Evolutionary conservation across 192 early-diverging fungal species (phyloP), one percentile per base, ranked within the genome.

Genomic region (Backusella tarrabulga): DNA sequence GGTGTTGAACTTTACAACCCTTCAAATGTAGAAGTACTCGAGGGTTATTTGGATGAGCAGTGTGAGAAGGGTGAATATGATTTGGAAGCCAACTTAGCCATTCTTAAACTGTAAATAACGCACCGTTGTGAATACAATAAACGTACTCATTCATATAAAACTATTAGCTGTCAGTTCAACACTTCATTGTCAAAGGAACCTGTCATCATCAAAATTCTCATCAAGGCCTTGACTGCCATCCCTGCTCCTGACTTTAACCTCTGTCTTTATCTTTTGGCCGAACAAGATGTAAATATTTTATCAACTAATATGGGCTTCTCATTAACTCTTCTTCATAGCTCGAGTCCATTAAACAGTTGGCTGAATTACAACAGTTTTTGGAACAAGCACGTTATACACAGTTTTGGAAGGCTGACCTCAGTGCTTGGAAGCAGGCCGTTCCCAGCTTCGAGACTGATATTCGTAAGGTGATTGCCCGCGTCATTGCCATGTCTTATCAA

Each of bases 1-100:
- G 92, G 91, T 56, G 92, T 95, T 40, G 94, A 95, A 83, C 88
- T 94, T 78, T 97, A 98, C 93, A 96, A 98, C 85, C 93, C 94
- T 36, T 90, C 93, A 73, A 97, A 97, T 79, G 87, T 95, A 68
- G 87, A 90, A 40, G 86, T 93, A 26, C 86, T 97, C 7, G 95
- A 98, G 81, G 90, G 89, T 46, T 97, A 97, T 83, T 88, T 98
- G 11, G 84, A 83, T 32, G 83, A 87, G 29, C 95, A 97, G 83
- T 92, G 95, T 80, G 83, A 92, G 74, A 90, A 87, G 81, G 87
- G 92, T 76, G 91, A 92, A 74, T 94, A 94, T 82, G 97, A 97
- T 87, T 82, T 94, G 78, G 91, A 92, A 90, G 97, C 97, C 6
- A 95, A 95, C 85, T 88, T 98, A 46, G 95, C 95, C 67, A 87